These are phyloP conservation scores for Fagus crenata DNA, from an alignment of 306 rosid genomes.

Conservation along the genomic window DNA sequence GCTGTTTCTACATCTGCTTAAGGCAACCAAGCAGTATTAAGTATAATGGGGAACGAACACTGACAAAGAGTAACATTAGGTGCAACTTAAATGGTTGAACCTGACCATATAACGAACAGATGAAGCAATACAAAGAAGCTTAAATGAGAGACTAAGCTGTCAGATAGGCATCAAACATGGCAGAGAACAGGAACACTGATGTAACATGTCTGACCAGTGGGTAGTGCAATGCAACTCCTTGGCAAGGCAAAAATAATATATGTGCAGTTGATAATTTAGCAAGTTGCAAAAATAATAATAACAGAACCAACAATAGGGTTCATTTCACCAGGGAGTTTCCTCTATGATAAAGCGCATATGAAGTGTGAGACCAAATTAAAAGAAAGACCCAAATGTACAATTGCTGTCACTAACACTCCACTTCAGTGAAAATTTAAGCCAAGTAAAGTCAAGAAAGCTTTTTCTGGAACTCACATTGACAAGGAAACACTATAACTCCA, in stretches of 20 bases:
- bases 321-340: constrained; percentile 3
- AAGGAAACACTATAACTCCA: neutral
- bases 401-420: neutral
- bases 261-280: neutral
- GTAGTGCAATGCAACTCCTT: too few relatives aligned
- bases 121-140: neutral
- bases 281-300: neutral
- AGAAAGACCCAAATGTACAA: neutral
- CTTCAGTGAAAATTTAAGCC: neutral
- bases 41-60: too few relatives aligned
- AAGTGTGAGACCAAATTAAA: neutral
- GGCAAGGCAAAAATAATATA: neutral
- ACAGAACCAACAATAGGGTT: neutral
- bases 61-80: too few relatives aligned
- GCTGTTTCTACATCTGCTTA: neutral
- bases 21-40: neutral
- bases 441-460: neutral
- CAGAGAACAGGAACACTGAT: constrained; percentile 20
- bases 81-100: too few relatives aligned
- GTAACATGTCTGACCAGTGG: neutral
- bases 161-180: neutral
- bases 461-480: neutral
- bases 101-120: too few relatives aligned
- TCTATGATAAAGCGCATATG: neutral
- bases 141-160: neutral